Base-by-base conservation (phyloP, 352 stramenopile species). In the Phytophthora lateralis region DNA sequence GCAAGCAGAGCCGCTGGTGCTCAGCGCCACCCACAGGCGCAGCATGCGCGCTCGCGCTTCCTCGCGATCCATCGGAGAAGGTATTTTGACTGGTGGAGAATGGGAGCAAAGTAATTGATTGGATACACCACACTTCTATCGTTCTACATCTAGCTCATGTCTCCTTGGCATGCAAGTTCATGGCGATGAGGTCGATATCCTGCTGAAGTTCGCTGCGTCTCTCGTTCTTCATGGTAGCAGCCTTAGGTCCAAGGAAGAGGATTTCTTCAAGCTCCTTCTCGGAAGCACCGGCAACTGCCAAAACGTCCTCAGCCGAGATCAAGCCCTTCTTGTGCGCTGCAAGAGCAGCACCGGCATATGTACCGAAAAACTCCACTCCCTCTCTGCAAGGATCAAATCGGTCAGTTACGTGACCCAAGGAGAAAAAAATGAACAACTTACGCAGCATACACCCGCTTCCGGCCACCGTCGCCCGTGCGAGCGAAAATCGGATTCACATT, bases 281-380 rank as follows among this genome's bases (percentile, higher is more conserved):
- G 0, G 76, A 77, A 2, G 59, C 56, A 9, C 55, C 51, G 14
- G 62, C 68, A 18, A 92, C 80, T 12, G 64, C 71, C 9, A 78
- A 41, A 46, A 92, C 44, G n/a, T 91, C 78, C 11, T 84, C 55
- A 24, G 52, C 50, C 4, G 71, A 75, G 41, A 93, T 74, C 39
- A 95, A 69, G 2, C 69, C 71, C 45, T 90, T 91, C 34, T 87
- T 71, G 50, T 82, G 69, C 4, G 78, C 80, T 9, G 66, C 60
- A 15, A 89, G 57, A 4, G 76, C 84, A 11, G 86, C 86, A 6
- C 70, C 80, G 0, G 82, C 75, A 48, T 93, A 95, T 26, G 80
- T 90, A 10, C 65, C 72, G 60, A 91, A 95, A 55, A 95, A 91
- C 8, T 82, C 63, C 2, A 95, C 75, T 8, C 86, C 86, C 69